These are phyloP conservation scores for Neonectria hederae DNA, from an alignment of 2,329 filamentous ascomycete species.

Conservation along the genomic window DNA sequence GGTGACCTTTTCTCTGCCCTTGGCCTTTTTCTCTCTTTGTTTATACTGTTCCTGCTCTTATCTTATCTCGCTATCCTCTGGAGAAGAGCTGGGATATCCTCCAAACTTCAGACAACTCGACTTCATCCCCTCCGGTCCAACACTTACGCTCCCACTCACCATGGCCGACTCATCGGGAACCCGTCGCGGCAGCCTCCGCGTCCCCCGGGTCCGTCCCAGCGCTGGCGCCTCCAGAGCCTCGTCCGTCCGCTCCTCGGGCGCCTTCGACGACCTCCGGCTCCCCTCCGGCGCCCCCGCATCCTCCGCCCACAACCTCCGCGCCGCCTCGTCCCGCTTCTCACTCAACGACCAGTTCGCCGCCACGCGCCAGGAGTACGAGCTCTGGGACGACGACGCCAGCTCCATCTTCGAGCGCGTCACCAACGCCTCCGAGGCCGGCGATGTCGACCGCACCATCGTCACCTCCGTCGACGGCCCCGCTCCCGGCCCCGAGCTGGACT, in stretches of 20 bases:
- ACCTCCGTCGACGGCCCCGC: constrained; percentile 14
- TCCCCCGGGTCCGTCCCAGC: constrained; percentile 39
- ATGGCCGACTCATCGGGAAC: constrained; percentile 40
- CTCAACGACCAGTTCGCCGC: constrained; percentile 59
- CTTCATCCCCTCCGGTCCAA: too few species aligned
- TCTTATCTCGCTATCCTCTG: neutral
- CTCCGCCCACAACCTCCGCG: constrained; percentile 37
- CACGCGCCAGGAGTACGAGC: constrained; percentile 57
- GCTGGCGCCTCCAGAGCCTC: constrained; percentile 32
- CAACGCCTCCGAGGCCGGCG: constrained; percentile 39
- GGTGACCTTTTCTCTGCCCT: constrained; percentile 24
- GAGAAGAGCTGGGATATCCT: constrained; percentile 18
- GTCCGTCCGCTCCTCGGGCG: constrained; percentile 40
- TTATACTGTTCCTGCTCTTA: neutral
- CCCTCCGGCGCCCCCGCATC: constrained; percentile 8
- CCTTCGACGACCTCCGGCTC: constrained; percentile 34
- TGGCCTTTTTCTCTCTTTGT: neutral
- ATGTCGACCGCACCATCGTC: constrained; percentile 24
- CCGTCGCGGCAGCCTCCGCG: constrained; percentile 43
- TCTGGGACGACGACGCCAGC: constrained; percentile 59
- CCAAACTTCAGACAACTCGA: neutral
- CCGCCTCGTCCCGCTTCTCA: constrained; percentile 56
- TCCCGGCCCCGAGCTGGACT: constrained; percentile 38
- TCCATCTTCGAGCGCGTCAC: constrained; percentile 51
- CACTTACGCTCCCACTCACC: constrained; percentile 4